A percentile compares a stretch with the other conserved stretches of the same genome.
Evolutionary conservation across 2,329 filamentous ascomycete genomes (phyloP).

Genomic region (Aspergillus japonicus): DNA sequence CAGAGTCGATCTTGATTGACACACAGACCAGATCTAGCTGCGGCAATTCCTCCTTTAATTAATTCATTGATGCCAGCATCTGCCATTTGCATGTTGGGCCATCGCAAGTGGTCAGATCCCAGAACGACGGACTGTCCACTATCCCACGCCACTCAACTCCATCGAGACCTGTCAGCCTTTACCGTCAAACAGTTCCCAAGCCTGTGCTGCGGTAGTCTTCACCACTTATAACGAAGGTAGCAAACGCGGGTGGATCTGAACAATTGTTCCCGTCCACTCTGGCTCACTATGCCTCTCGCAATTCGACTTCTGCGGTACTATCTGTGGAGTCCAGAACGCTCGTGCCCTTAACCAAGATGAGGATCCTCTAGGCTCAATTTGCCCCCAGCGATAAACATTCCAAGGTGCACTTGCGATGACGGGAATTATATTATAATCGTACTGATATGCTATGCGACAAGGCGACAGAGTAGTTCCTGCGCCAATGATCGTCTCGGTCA

Average conservation of each 20-base stretch:
- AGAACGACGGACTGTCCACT: slow-evolving; percentile 18
- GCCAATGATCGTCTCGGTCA: slow-evolving; percentile 29
- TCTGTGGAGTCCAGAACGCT: neutral
- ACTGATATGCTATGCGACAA: neutral
- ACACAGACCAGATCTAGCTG: slow-evolving; percentile 19
- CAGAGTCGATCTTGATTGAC: slow-evolving; percentile 8
- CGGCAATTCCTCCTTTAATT: slow-evolving; percentile 1
- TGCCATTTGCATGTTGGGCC: slow-evolving; percentile 8
- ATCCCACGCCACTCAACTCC: slow-evolving; percentile 23
- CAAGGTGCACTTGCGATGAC: neutral
- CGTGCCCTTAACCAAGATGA: neutral
- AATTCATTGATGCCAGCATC: slow-evolving; percentile 14
- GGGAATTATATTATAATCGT: neutral
- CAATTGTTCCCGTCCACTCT: slow-evolving; percentile 6
- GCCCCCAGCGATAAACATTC: neutral
- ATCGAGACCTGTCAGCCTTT: slow-evolving; percentile 24
- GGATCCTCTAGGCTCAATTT: neutral
- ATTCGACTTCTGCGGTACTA: neutral
- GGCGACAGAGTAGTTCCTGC: slow-evolving; percentile 10
- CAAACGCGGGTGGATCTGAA: slow-evolving; percentile 7
- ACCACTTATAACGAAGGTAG: slow-evolving; percentile 10
- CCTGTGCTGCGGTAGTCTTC: slow-evolving; percentile 5
- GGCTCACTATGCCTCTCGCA: neutral
- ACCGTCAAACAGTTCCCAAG: slow-evolving; percentile 6
- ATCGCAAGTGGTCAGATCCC: slow-evolving; percentile 13